Evolutionary conservation across 192 early-diverging fungal genomes (phyloP).

Genomic region (Umbelopsis sp.): DNA sequence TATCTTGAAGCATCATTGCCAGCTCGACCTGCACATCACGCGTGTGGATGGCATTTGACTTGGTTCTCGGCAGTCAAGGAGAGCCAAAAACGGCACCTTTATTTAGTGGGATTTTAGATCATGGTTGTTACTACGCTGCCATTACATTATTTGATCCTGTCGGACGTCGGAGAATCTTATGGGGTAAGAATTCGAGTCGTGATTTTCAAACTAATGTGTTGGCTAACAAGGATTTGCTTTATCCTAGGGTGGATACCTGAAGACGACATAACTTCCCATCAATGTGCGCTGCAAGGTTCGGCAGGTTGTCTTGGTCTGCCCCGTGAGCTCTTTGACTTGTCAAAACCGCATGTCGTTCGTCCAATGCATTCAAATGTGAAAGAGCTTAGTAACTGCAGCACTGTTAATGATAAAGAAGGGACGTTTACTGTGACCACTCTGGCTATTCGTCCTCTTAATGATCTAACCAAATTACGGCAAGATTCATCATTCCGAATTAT

Average conservation of each 20-base stretch:
- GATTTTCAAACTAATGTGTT: not conserved
- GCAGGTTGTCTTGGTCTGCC: conserved; percentile 14
- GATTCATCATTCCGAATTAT: not conserved
- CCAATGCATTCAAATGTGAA: not conserved
- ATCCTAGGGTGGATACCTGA: conserved; percentile 22
- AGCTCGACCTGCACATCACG: not conserved
- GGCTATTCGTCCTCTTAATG: not conserved
- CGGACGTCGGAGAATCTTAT: not conserved
- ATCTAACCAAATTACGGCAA: not conserved
- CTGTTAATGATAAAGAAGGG: not conserved
- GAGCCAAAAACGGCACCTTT: not conserved
- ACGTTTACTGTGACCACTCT: conserved; percentile 6
- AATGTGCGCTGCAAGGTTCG: not conserved
- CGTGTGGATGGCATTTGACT: conserved; percentile 3
- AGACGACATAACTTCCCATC: not conserved
- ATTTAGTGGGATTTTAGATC: not conserved
- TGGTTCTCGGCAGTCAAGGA: conserved; percentile 4
- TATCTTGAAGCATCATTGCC: not conserved
- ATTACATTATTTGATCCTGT: conserved; percentile 15
- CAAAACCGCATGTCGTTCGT: conserved; percentile 6
- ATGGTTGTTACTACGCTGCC: conserved; percentile 13
- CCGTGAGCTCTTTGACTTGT: conserved; percentile 14
- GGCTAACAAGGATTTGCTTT: not conserved
- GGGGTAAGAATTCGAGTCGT: conserved; percentile 8
- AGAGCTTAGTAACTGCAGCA: not conserved